Base-by-base conservation (phyloP, 176 grass and related monocot genomes). In the Elaeis guineensis region DNA sequence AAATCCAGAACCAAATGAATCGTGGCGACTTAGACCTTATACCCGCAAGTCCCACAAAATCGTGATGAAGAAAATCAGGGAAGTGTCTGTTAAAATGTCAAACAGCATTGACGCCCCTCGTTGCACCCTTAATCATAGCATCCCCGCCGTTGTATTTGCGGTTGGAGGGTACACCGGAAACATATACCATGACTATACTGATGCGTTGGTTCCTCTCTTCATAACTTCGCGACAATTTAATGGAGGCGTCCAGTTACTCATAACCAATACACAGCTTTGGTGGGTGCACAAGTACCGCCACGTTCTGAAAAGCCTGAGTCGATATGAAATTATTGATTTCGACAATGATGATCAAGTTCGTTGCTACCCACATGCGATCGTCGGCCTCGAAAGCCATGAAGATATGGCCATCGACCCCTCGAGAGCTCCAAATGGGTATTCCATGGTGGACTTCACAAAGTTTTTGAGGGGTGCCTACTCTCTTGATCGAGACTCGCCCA, bases 131-230 rank as follows among this genome's bases (percentile, higher is more conserved):
- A n/a, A n/a, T n/a, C n/a, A n/a, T n/a, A n/a, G n/a, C n/a, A n/a
- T n/a, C n/a, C n/a, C 85, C 0, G 85, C 70, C 15, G 55, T 95
- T 16, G 53, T 95, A 19, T 86, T 95, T 57, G 74, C 75, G 32
- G 73, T 95, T 6, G 89, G 89, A 22, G 89, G 89, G 16, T 73
- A 77, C 2, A 67, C 65, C 0, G 84, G 84, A 23, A 93, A 87
- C 72, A 78, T 78, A 60, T 93, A 74, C 77, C 89, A 93, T 62
- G 84, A 84, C 70, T 93, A 87, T 67, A 82, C 60, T 52, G 89
- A 93, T 61, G 63, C 78, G 32, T 66, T 95, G 16, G 70, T 95
- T n/a, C 90, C 90, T 4, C 79, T 95, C 12, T 95, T 80, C 79
- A 69, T 79, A 18, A 79, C 82, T 44, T 70, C 90, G 9, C 79